phyloP scores from a whole-genome alignment of 495 filamentous ascomycete genomes.

The Hyaloscypha finlandica region DNA sequence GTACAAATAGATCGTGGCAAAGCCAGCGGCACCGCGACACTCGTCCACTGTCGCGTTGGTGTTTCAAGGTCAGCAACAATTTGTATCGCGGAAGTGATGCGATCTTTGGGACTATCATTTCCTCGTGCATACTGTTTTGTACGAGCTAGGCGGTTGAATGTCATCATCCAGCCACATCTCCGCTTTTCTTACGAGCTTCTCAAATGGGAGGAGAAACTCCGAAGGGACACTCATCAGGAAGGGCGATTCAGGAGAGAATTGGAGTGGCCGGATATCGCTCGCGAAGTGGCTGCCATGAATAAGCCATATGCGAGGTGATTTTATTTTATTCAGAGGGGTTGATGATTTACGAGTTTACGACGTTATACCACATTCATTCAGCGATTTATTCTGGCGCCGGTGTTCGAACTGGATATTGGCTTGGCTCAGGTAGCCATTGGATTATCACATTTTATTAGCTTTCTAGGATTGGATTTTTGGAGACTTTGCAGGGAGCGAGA shows the following conservation, averaged over 20 bases:
- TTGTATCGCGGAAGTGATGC: slow-evolving; percentile 98
- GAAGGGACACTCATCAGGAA: slow-evolving; percentile 38
- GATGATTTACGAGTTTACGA: slow-evolving; percentile 28
- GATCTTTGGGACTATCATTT: slow-evolving; percentile 73
- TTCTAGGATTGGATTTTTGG: neutral
- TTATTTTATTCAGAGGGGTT: neutral
- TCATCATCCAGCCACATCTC: slow-evolving; percentile 65
- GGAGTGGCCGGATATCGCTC: slow-evolving; percentile 85
- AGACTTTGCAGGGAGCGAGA: neutral
- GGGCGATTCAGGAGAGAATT: slow-evolving; percentile 67
- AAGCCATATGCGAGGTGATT: slow-evolving; percentile 67
- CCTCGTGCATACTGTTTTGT: slow-evolving; percentile 96
- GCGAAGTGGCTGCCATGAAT: slow-evolving; percentile 95
- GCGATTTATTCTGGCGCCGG: slow-evolving; percentile 9
- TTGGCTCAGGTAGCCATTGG: neutral
- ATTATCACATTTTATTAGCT: neutral
- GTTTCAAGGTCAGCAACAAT: slow-evolving; percentile 95
- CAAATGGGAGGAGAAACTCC: slow-evolving; percentile 86
- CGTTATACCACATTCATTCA: slow-evolving; percentile 23
- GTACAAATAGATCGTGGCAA: slow-evolving; percentile 70
- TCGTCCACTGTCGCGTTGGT: slow-evolving; percentile 96
- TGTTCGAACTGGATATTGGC: neutral
- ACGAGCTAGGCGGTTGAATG: slow-evolving; percentile 78
- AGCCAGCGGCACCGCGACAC: slow-evolving; percentile 72
- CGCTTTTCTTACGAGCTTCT: slow-evolving; percentile 71